Evolutionary conservation across 352 stramenopile genomes (phyloP), one percentile per base, ranked within the genome.

Genomic region (Pythium aphanidermatum): DNA sequence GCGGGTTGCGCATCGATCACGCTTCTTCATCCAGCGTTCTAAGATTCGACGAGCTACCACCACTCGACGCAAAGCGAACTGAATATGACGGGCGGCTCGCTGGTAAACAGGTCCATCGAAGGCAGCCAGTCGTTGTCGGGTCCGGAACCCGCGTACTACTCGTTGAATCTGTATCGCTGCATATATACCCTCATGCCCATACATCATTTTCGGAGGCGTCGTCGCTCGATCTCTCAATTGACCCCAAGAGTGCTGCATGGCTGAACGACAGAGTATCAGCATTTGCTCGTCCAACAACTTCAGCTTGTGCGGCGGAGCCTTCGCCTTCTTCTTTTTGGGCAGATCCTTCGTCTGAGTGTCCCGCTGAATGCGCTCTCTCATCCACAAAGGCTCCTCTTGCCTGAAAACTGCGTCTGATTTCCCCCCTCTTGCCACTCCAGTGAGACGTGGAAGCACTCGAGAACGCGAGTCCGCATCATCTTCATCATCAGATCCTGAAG

Each of bases 131-230:
- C 51, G 47, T n/a, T 29, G 52, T 1, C 76, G 55, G 26, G 61
- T 56, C 4, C 45, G 46, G 10, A 63, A 47, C 2, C 73, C 76
- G 8, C 71, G 66, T 19, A 60, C 37, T 24, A 82, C 54, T 24
- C 68, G 69, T 46, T 88, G 76, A 25, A 84, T 81, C 38, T 76
- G 63, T 11, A 56, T 75, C 36, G 70, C 73, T 23, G 76, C 76
- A 33, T 78, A 82, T 33, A 58, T 70, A 31, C 69, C 64, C 43
- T 88, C 76, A 12, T 74, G 58, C 1, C 60, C 62, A 14, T 82
- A 82, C 0, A 10, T 63, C 17, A 3, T 20, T 50, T 52, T 26
- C 31, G 38, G n/a, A 32, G 23, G 27, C 50, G 32, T 23, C 13
- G 12, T 11, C 25, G 14, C n/a, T 31, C 19, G 25, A 25, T 20